Base-by-base conservation (phyloP, 495 filamentous ascomycete species). In the Neurospora africana region DNA sequence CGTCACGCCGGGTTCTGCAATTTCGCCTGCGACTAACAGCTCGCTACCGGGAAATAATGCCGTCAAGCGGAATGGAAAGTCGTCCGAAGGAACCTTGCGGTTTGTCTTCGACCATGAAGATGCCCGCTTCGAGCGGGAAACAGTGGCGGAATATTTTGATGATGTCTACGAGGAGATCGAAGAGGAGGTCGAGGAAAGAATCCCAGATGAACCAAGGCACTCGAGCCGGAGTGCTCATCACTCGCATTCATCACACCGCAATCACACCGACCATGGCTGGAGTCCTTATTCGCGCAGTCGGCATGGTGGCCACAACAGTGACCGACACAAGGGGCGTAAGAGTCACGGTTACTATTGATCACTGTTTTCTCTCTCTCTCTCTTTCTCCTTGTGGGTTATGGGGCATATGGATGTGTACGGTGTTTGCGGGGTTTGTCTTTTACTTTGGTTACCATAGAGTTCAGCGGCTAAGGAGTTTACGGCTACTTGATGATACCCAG, bases 71-170 rank as follows among this genome's bases (percentile, higher is more conserved):
- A 83, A 82, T n/a, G 72, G 77, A 23, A 87, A 90, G 69, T 87
- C 87, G 65, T 85, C 88, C 38, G 90, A 93, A 30, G 91, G 91
- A 10, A 97, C 96, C 1, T 87, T 95, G 37, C 90, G 95, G 15
- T 99, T 97, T 78, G 93, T 97, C 84, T 89, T 98, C 37, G 93
- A 98, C 77, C 87, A 91, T 15, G 89, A 87, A 61, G 86, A 91
- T 69, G 95, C 93, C 15, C 86, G 85, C 43, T 85, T 83, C 23
- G 95, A 99, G 82, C 87, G 88, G 75, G 82, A 84, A 19, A 81
- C 85, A 9, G 91, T 95, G 13, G 84, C 86, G 13, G 83, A 88
- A 70, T 92, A 89, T 78, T 92, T 90, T 78, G 88, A 87, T 72
- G 88, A 90, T 38, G 92, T 93, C 76, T 90, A 90, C 79, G 93